Evolutionary conservation across 345 rosid genomes (phyloP), one percentile per base, ranked within the genome.

Genomic region (Boechera retrofracta): DNA sequence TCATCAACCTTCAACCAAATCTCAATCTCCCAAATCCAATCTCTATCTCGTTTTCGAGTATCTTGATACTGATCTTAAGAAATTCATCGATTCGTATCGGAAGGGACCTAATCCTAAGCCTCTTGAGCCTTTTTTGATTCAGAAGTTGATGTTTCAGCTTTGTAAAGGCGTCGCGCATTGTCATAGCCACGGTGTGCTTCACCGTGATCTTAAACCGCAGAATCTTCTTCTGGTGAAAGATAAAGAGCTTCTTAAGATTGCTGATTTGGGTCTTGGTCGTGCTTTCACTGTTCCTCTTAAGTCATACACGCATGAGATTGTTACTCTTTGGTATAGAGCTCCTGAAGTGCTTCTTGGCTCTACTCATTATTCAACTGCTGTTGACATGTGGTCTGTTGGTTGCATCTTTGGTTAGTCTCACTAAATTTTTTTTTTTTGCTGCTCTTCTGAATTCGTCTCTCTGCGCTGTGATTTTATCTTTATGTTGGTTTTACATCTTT

Each of bases 331-430:
- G 98, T 92, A 94, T 55, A 75, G 98, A 58, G 97, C 98, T 33
- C 98, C 98, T 0, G 98, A 94, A 80, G 98, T 92, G 53, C 82
- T 94, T 74, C 92, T 94, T 44, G 98, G 98, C 0, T 88, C 91
- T 6, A 81, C 92, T 59, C 95, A 89, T 60, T 92, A 94, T 56
- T 94, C 98, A 28, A 89, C 93, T 4, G 97, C 82, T 18, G 98
- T 92, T 13, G 98, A 94, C 32, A 90, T 94, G 81, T 94, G 98
- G 98, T 94, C 98, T 15, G 98, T 94, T 31, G 98, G 98, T 13
- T 94, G 98, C 84, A 92, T 94, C 71, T 94, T 92, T 3, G 97
- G 91, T 90, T 76, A 52, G 64, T n/a, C 61, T 39, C 64, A 1
- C 12, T 53, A 9, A 21, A 11, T 67, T 15, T 16, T 24, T 59